Evolutionary conservation across 352 stramenopile genomes (phyloP), one percentile per base, ranked within the genome.

Genomic region (Phytopythium cucurbitacearum): DNA sequence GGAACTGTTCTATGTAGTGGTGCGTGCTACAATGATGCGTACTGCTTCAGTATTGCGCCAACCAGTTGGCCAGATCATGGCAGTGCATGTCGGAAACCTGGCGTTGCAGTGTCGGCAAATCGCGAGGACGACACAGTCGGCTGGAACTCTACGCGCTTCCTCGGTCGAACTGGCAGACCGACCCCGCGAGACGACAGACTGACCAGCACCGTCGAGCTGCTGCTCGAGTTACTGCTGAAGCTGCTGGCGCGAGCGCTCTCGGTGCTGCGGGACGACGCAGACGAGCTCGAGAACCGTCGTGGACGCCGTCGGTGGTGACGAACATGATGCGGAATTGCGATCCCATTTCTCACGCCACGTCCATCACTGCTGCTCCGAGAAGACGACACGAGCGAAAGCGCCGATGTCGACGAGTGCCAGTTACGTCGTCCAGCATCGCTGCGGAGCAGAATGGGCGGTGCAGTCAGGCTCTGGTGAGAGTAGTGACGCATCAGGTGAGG

Each of bases 361-460:
- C 16, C 44, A 5, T 48, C 53, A 3, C 33, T 52, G 11, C 46
- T 36, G 34, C 34, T 51, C 16, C 60, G 53, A 15, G 73, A 62
- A 0, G 71, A 67, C 2, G 71, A 81, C 48, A 62, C 53, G 44
- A 80, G 59, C 5, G 64, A 74, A 34, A 81, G 43, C n/a, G 71
- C 68, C 28, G 68, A 62, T 7, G 64, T 73, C n/a, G 71, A 81
- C 7, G 61, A 76, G 5, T 56, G 52, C 71, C 71, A 81, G 44
- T 81, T 68, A 35, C 71, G 66, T 36, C 51, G 61, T 11, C 62
- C 68, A 5, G 71, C 68, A 49, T 81, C 71, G 32, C 71, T 81
- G 35, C 71, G 68, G 5, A 81, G 60, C 10, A 81, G 44, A 11
- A 81, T 73, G 11, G 76, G 65, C 0, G 71, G 71, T 7, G 62